phyloP scores from a whole-genome alignment of 768 basidiomycete genomes.

The Termitomyces sp. region DNA sequence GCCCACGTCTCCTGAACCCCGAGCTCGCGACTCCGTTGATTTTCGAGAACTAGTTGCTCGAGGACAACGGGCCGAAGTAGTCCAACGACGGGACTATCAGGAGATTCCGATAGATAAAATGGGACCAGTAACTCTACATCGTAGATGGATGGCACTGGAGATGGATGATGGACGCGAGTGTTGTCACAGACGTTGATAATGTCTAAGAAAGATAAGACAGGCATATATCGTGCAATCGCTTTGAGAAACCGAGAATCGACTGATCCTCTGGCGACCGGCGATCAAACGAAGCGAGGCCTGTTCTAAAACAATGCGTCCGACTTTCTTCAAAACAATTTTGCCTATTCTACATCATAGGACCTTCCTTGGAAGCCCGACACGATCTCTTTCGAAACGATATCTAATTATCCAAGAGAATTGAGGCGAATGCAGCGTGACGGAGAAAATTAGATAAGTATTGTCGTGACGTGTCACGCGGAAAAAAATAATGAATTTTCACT shows the following conservation, averaged over 20 bases:
- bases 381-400: background rate
- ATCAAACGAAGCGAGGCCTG: background rate
- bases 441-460: background rate
- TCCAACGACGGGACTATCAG: slow-evolving; percentile 53
- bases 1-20: slow-evolving; percentile 35
- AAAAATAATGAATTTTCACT: slow-evolving; percentile 22
- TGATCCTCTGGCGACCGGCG: background rate
- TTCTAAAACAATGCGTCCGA: too few species aligned
- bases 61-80: slow-evolving; percentile 56
- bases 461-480: slow-evolving; percentile 3
- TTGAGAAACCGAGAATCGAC: background rate
- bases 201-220: slow-evolving; percentile 47
- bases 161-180: slow-evolving; percentile 34
- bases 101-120: slow-evolving; percentile 46
- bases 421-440: background rate
- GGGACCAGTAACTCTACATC: slow-evolving; percentile 46
- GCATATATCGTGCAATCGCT: background rate
- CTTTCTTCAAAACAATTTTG: background rate
- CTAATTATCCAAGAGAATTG: background rate
- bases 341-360: background rate
- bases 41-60: slow-evolving; percentile 48
- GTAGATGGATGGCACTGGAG: slow-evolving; percentile 24
- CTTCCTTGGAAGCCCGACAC: background rate
- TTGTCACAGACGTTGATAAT: slow-evolving; percentile 73
- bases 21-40: slow-evolving; percentile 24